A percentile compares a stretch with the other conserved stretches of the same genome.
These are phyloP conservation scores for Kwoniella pini DNA, from an alignment of 768 basidiomycete genomes.

Conservation along the genomic window DNA sequence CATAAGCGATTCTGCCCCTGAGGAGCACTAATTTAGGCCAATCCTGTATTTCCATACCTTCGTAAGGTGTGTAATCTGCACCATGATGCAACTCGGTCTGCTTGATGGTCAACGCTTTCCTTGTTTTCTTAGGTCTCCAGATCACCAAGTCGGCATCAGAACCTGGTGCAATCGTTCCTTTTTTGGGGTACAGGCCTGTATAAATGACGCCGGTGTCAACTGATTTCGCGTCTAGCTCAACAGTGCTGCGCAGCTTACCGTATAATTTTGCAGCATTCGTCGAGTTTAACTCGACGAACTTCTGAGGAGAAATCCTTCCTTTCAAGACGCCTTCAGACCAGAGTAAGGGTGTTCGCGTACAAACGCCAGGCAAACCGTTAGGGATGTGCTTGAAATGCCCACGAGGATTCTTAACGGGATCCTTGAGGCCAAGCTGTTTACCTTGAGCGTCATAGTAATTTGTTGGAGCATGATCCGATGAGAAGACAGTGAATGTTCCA, in stretches of 20 bases:
- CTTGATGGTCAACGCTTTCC: constrained; percentile 7
- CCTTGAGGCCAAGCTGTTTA: constrained; percentile 30
- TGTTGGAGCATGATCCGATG: constrained; percentile 53
- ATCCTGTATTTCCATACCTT: constrained; percentile 52
- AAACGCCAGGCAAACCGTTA: constrained; percentile 55
- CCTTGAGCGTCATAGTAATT: constrained; percentile 45
- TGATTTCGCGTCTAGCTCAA: too few relatives aligned
- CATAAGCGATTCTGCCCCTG: constrained; percentile 32
- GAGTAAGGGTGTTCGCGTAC: constrained; percentile 52
- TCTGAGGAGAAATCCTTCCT: constrained; percentile 46
- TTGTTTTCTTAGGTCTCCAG: constrained; percentile 33
- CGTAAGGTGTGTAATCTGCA: constrained; percentile 52
- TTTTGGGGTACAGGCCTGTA: constrained; percentile 20
- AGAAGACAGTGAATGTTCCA: constrained; percentile 51
- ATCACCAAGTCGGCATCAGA: constrained; percentile 54
- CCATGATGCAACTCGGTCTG: constrained; percentile 16
- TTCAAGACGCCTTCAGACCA: constrained; percentile 52
- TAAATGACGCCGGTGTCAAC: too few relatives aligned
- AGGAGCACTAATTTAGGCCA: constrained; percentile 50
- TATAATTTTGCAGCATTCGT: constrained; percentile 54
- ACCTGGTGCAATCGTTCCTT: constrained; percentile 52
- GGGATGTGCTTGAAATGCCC: constrained; percentile 53
- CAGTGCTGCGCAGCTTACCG: constrained; percentile 14
- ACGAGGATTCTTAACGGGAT: constrained; percentile 7
- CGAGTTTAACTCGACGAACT: constrained; percentile 54